Base-by-base conservation (phyloP, 2,329 filamentous ascomycete species). In the Trichophyton equinum region DNA sequence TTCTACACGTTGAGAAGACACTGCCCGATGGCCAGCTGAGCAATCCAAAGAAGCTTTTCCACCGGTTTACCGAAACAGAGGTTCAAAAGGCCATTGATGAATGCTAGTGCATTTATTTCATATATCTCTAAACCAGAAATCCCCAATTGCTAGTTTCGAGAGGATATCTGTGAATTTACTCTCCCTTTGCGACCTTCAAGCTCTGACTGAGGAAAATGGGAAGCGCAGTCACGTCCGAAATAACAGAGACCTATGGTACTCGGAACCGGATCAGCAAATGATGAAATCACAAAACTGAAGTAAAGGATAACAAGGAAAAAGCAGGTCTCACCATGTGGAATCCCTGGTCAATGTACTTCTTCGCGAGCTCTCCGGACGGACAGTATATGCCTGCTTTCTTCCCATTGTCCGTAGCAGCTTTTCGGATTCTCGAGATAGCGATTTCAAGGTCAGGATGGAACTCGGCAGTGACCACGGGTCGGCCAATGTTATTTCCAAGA, bases 41-140 rank as follows among this genome's bases (percentile, higher is more conserved):
- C 73, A 82, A 85, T 67, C 78, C 72, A 11, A 74, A 77, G 62
- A 85, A 85, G 70, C 72, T 85, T 36, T 85, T 85, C 76, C 83
- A 86, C 71, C 78, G 82, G 25, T 84, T 83, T 71, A 81, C 79
- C 5, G 79, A 81, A 67, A 74, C 78, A 49, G 79, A 85, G 63
- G 76, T 86, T 8, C 75, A 81, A 62, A 73, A 74, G 56, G 66
- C 79, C 56, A 81, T 85, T 68, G 77, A 83, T 58, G 75, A 81
- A 20, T 57, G 55, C 9, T 44, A 57, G 55, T 11, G 13, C 15
- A 51, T 51, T 0, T 62, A 51, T 36, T 60, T 62, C 30, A 62
- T 60, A 44, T 53, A 38, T 40, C 63, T 56, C 11, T 51, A 22
- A 25, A 6, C 18, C 22, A 15, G 33, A 1, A 51, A 15, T 38